phyloP scores from a whole-genome alignment of 805 yeast genomes.

The Priceomyces fermenticarens region DNA sequence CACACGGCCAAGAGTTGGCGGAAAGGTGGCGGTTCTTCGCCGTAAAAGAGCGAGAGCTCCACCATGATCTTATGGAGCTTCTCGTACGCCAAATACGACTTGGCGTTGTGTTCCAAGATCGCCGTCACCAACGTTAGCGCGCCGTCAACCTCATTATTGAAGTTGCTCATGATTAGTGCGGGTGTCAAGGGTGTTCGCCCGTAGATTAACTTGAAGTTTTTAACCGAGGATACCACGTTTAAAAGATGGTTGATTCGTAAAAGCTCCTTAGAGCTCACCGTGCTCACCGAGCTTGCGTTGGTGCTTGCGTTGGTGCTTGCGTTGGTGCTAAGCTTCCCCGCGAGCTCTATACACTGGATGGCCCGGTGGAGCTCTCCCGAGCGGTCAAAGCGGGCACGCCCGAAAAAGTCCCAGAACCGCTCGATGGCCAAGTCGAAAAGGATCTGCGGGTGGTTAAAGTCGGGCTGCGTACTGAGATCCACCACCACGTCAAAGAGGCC shows the following conservation, averaged over 20 bases:
- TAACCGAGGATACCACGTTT: conserved; percentile 32
- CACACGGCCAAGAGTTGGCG: conserved; percentile 45
- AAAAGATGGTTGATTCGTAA: conserved; percentile 30
- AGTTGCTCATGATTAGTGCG: conserved; percentile 27
- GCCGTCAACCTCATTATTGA: conserved; percentile 8
- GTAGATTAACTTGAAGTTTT: conserved; percentile 32
- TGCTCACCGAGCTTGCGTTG: conserved; percentile 2
- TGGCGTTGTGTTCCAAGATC: conserved; percentile 53
- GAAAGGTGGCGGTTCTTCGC: conserved; percentile 20
- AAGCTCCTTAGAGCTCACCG: conserved; percentile 5
- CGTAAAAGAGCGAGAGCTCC: conserved; percentile 40
- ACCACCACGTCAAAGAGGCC: conserved; percentile 24
- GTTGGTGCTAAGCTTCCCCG: conserved; percentile 19
- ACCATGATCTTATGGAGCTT: conserved; percentile 39
- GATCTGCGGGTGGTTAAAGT: conserved; percentile 7
- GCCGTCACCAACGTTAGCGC: conserved; percentile 27
- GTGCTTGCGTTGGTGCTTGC: too few species aligned
- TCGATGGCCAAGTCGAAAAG: conserved; percentile 16
- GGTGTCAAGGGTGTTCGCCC: conserved; percentile 39
- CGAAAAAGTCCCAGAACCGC: conserved; percentile 34
- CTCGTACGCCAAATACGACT: conserved; percentile 45
- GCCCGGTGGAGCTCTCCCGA: conserved; percentile 27
- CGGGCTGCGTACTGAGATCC: conserved; percentile 9
- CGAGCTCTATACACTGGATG: conserved; percentile 21
- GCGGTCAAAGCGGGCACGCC: conserved; percentile 27